Evolutionary conservation across 805 yeast species (phyloP), one percentile per base, ranked within the genome.

Genomic region (Yamadazyma endophytica): DNA sequence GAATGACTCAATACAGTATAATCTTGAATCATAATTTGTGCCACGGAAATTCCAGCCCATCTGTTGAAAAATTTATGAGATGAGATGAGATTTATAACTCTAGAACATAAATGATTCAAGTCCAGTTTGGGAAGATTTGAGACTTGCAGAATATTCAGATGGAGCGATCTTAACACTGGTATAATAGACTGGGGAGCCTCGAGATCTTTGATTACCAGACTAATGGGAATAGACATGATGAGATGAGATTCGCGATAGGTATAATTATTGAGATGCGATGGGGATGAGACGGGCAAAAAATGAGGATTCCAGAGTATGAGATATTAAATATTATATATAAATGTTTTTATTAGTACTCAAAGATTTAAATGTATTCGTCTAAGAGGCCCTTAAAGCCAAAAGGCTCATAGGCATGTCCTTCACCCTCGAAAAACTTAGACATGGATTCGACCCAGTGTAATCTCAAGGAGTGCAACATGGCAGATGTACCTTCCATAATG

Each of bases 401-500:
- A n/a, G 98, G 97, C 43, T 75, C 79, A 54, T 85, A 92, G 5
- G 89, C 77, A 44, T 77, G 70, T 39, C 99, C 99, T 58, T 90
- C 97, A 56, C 99, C 99, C 53, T 84, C 92, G 51, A 89, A 92
- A 64, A 82, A 94, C 67, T 92, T 92, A 40, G 96, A 87, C 99
- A 92, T 92, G 17, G 96, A 82, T 66, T 92, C 99, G 41, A 92
- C 98, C 99, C 99, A 92, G 58, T 92, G 98, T 53, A 92, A 74
- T 70, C 99, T 85, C 53, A 92, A 73, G n/a, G 97, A 83, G 62
- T 92, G 99, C 53, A 92, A 74, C 98, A 92, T 92, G 21, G 98
- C 98, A 16, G 97, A 87, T 0, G 99, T 92, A 37, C 98, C 99
- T 62, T 92, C 99, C 99, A 92, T 92, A 32, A 84, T 67, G 9